These are phyloP conservation scores for Irpex sp. DNA, from an alignment of 1,284 basidiomycete genomes.

Conservation along the genomic window DNA sequence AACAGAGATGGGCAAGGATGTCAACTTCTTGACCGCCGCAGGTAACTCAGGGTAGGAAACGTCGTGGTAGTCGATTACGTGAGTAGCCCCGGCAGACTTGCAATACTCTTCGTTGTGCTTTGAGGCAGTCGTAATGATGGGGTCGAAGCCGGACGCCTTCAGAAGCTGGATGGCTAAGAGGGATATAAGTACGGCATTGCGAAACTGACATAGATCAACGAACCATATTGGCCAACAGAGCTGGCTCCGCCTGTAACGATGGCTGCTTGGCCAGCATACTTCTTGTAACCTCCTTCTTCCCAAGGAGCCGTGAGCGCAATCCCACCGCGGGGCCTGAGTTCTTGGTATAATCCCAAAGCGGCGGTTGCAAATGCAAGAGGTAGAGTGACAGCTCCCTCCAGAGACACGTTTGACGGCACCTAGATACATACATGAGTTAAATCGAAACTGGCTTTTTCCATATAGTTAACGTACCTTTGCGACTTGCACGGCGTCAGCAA, in stretches of 20 bases:
- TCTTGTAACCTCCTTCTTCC: slow-evolving; percentile 19
- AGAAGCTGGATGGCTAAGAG: slow-evolving; percentile 24
- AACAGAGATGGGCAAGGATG: slow-evolving; percentile 10
- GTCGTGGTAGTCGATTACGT: slow-evolving; percentile 22
- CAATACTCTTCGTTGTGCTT: slow-evolving; percentile 24
- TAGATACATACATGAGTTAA: background rate
- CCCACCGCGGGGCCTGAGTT: slow-evolving; percentile 14
- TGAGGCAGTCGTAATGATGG: slow-evolving; percentile 24
- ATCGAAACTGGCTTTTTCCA: background rate
- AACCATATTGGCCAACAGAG: slow-evolving; percentile 34
- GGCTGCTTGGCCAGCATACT: slow-evolving; percentile 26
- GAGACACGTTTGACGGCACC: slow-evolving; percentile 16
- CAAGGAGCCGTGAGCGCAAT: slow-evolving; percentile 15
- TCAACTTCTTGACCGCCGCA: slow-evolving; percentile 10
- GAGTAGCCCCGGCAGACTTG: slow-evolving; percentile 30
- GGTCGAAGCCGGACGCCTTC: slow-evolving; percentile 22
- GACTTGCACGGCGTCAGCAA: slow-evolving; percentile 4
- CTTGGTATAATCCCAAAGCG: slow-evolving; percentile 11
- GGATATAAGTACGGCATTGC: background rate
- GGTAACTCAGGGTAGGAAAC: slow-evolving; percentile 9
- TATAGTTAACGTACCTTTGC: slow-evolving; percentile 11
- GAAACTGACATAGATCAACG: slow-evolving; percentile 1
- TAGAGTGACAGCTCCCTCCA: slow-evolving; percentile 19
- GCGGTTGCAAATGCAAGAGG: slow-evolving; percentile 19
- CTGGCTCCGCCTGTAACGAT: slow-evolving; percentile 33